These are phyloP conservation scores for Salicornia ramosissima DNA, from an alignment of 148 eudicot genomes.

Conservation along the genomic window DNA sequence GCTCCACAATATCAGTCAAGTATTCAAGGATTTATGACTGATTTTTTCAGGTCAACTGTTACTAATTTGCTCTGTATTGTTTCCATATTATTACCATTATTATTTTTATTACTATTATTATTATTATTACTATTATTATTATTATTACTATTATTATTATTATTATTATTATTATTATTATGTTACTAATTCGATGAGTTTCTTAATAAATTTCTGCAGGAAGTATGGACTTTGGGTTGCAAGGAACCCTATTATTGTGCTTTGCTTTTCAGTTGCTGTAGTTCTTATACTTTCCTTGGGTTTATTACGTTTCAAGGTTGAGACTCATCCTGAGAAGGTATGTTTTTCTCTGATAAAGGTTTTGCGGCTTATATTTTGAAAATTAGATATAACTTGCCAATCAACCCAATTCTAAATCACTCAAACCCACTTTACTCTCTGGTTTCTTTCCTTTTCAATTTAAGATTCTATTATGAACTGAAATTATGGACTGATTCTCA, in stretches of 20 bases:
- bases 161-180: not conserved
- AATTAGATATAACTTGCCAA: no score
- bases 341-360: not conserved
- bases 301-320: constrained; percentile 54
- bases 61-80: constrained; percentile 8
- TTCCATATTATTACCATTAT: constrained; percentile 3
- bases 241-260: constrained; percentile 50
- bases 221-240: constrained; percentile 73
- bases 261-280: constrained; percentile 50
- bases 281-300: constrained; percentile 65
- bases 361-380: no score
- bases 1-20: constrained; percentile 30
- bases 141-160: not conserved
- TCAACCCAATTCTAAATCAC: no score
- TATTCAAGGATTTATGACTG: constrained; percentile 52
- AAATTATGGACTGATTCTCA: no score
- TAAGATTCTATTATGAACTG: no score
- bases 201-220: constrained; percentile 34
- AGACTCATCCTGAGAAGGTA: constrained; percentile 77
- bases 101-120: no score
- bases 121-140: constrained; percentile 3
- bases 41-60: constrained; percentile 45
- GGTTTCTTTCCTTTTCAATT: no score
- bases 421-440: no score
- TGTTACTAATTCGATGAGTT: not conserved